Evolutionary conservation across 2,329 filamentous ascomycete species (phyloP).

Genomic region (Calcarisporium arbuscula): DNA sequence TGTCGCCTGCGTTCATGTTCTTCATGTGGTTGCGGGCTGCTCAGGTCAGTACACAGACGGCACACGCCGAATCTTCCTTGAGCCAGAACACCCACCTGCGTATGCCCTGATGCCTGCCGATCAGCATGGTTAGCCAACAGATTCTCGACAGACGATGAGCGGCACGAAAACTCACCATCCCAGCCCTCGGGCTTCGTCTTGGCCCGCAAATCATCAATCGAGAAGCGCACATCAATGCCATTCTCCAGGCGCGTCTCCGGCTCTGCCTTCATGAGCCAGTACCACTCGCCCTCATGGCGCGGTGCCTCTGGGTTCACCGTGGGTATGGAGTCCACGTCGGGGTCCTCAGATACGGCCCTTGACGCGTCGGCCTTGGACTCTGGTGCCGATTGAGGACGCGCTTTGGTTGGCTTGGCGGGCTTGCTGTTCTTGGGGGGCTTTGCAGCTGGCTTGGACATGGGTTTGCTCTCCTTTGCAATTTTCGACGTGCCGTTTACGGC

Average conservation of each 20-base stretch:
- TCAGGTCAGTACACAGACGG: neutral
- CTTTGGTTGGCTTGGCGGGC: neutral
- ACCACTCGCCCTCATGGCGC: conserved; percentile 40
- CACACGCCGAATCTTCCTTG: neutral
- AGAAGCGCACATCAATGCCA: conserved; percentile 84
- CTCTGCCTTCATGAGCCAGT: conserved; percentile 84
- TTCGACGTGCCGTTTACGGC: conserved; percentile 3
- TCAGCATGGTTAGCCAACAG: neutral
- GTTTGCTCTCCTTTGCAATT: conserved; percentile 2
- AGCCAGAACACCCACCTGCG: conserved; percentile 26
- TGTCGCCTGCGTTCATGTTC: conserved; percentile 83
- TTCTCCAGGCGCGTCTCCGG: conserved; percentile 82
- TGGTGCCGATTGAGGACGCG: neutral
- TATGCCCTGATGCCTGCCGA: conserved; percentile 42
- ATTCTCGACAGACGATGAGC: neutral
- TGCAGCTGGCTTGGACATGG: neutral
- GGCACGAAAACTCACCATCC: conserved; percentile 59
- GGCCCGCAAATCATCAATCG: conserved; percentile 78
- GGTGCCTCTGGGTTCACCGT: conserved; percentile 30
- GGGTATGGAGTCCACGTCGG: conserved; percentile 27
- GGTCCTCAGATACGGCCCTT: conserved; percentile 19
- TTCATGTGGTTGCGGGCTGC: conserved; percentile 80
- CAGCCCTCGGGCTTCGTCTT: conserved; percentile 77
- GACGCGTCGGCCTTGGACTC: neutral
- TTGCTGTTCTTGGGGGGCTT: neutral